Evolutionary conservation across 768 basidiomycete species (phyloP).

Genomic region (Tricholomella constricta): DNA sequence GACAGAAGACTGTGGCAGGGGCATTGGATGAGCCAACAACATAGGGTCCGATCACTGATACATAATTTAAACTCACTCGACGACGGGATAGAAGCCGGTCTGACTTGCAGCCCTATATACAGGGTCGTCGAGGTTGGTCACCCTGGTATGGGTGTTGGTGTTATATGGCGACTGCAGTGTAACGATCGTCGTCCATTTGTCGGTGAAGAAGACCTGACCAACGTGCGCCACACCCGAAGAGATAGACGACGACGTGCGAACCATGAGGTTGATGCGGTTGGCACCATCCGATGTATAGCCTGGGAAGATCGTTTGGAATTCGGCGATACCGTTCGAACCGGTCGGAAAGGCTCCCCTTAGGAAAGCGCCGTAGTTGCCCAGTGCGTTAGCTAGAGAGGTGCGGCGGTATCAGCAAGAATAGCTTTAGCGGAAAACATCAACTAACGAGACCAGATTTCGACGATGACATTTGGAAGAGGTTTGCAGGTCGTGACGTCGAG

Average conservation of each 20-base stretch:
- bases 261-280: conserved; percentile 38
- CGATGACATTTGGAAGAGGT: conserved; percentile 38
- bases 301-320: conserved; percentile 39
- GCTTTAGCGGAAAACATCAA: background rate
- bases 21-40: too few relatives aligned
- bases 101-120: conserved; percentile 25
- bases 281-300: conserved; percentile 36
- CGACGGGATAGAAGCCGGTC: conserved; percentile 29
- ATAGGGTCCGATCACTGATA: too few relatives aligned
- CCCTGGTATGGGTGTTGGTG: conserved; percentile 29
- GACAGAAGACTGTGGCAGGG: conserved; percentile 20
- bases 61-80: conserved; percentile 28
- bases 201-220: conserved; percentile 43
- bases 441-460: conserved; percentile 29
- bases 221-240: conserved; percentile 30
- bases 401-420: too few relatives aligned
- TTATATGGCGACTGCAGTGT: conserved; percentile 30
- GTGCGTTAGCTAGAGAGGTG: conserved; percentile 39
- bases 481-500: conserved; percentile 38
- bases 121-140: conserved; percentile 32
- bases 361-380: conserved; percentile 36
- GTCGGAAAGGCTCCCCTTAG: conserved; percentile 37
- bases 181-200: conserved; percentile 34
- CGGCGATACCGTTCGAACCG: conserved; percentile 37
- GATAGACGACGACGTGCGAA: conserved; percentile 30